These are phyloP conservation scores for Nakaseomyces nivariensis DNA, from an alignment of 1,139 yeast genomes.

Conservation along the genomic window DNA sequence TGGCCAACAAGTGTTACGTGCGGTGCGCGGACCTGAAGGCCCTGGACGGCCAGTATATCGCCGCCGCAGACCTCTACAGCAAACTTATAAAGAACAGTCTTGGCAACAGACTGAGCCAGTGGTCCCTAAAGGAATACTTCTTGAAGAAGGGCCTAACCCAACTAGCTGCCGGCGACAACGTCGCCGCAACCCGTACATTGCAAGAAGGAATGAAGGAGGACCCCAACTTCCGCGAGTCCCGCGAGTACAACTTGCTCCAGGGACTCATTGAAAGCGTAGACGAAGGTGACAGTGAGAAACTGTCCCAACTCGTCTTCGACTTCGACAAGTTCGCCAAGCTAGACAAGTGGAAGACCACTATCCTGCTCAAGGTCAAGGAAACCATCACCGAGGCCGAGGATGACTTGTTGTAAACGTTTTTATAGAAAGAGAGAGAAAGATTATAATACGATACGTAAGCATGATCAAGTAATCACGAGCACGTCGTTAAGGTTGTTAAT, in stretches of 20 bases:
- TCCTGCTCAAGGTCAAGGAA: slow-evolving; percentile 73
- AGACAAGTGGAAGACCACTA: slow-evolving; percentile 86
- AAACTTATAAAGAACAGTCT: slow-evolving; percentile 65
- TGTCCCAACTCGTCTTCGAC: slow-evolving; percentile 68
- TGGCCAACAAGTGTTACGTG: slow-evolving; percentile 77
- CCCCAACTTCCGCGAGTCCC: slow-evolving; percentile 64
- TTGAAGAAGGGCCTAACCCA: slow-evolving; percentile 74
- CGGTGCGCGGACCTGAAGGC: slow-evolving; percentile 89
- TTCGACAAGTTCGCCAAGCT: slow-evolving; percentile 82
- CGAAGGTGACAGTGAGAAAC: slow-evolving; percentile 69
- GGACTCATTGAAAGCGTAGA: slow-evolving; percentile 64
- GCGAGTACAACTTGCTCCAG: slow-evolving; percentile 61
- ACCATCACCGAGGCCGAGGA: slow-evolving; percentile 67
- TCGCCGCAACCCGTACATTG: slow-evolving; percentile 71
- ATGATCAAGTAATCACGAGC: too few species aligned
- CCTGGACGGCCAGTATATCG: slow-evolving; percentile 56
- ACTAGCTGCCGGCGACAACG: slow-evolving; percentile 72
- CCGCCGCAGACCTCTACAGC: slow-evolving; percentile 70
- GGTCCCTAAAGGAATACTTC: slow-evolving; percentile 90
- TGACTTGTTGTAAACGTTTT: slow-evolving; percentile 28
- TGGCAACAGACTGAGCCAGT: slow-evolving; percentile 67
- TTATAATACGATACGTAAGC: too few species aligned
- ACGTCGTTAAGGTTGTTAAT: too few species aligned
- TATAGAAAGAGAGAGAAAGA: not conserved
- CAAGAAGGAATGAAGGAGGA: slow-evolving; percentile 62